These are phyloP conservation scores for Gillenia trifoliata DNA, from an alignment of 306 rosid species.

Conservation along the genomic window DNA sequence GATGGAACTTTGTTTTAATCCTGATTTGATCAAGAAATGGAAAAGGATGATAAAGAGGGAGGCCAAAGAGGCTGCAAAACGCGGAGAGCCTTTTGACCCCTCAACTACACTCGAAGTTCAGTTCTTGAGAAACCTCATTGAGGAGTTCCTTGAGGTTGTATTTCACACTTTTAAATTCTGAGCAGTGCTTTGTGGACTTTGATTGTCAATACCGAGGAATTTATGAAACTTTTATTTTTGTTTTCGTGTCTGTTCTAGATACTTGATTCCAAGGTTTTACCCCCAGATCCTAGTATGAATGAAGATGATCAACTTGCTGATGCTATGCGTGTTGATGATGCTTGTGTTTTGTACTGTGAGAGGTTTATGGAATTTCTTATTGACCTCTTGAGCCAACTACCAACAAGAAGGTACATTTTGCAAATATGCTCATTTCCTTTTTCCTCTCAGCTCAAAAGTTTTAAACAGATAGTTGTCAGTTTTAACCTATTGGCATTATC, in stretches of 20 bases:
- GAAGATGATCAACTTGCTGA: conserved; percentile 37
- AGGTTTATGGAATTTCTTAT: conserved; percentile 97
- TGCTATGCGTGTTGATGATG: conserved; percentile 50
- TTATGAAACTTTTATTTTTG: background rate
- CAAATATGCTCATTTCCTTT: background rate
- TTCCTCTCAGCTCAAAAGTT: background rate
- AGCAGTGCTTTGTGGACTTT: conserved; percentile 1
- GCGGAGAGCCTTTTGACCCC: conserved; percentile 57
- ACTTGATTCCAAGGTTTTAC: conserved; percentile 64
- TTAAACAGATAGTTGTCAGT: background rate
- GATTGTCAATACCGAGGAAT: background rate
- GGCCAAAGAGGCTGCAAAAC: conserved; percentile 61
- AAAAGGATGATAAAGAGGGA: conserved; percentile 74
- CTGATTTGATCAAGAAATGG: conserved; percentile 89
- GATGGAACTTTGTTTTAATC: conserved; percentile 94
- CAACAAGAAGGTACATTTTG: conserved; percentile 76
- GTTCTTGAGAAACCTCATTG: conserved; percentile 76
- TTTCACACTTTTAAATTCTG: conserved; percentile 9
- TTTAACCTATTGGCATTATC: background rate
- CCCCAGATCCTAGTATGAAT: conserved; percentile 32
- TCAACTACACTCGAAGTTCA: conserved; percentile 62
- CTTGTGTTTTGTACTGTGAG: conserved; percentile 92
- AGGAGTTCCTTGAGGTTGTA: conserved; percentile 86
- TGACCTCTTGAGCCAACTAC: conserved; percentile 96
- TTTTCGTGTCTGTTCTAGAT: conserved; percentile 43